Base-by-base conservation (phyloP, 2,329 filamentous ascomycete genomes). In the Aquanectria penicillioides region DNA sequence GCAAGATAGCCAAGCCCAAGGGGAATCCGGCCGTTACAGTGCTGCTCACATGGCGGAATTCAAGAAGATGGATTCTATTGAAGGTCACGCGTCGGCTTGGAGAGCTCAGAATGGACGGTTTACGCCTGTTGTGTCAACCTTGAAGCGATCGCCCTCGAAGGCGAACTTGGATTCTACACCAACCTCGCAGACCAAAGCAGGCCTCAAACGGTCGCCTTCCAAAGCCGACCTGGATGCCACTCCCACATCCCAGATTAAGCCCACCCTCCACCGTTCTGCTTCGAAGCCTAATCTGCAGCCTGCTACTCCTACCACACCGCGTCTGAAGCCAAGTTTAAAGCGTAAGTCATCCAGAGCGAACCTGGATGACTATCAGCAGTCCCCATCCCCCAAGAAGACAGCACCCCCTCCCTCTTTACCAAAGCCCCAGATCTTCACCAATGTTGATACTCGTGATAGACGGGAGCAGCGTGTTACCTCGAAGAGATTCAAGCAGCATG, bases 61-160 rank as follows among this genome's bases (percentile, higher is more conserved):
- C 79, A 92, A 92, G 78, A 98, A 97, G 81, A 97, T 98, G 94
- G 93, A 97, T 73, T 97, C 94, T 2, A 97, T 98, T 71, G 92
- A 88, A 37, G 89, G 89, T 62, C 94, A 97, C 73, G 83, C 93
- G 8, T 97, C 94, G 10, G 86, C 89, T 13, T 95, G 89, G 79
- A 84, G 92, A 61, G 83, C 84, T 18, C 81, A 85, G 59, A 76
- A 81, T 5, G 81, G 75, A 29, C 82, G 83, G 8, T 75, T 80
- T 63, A 83, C 84, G n/a, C 84, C 86, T 9, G 73, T 78, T 49
- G 70, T 69, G 53, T 69, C 75, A 23, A 63, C 66, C 18, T 64
- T 77, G 40, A 81, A 78, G 63, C 72, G 72, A 40, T 71, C 80
- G 1, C 78, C 79, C 20, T 83, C 78, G 66, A 86, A 80, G 72